Base-by-base conservation (phyloP, 257 asterid species). In the Penstemon barbatus region DNA sequence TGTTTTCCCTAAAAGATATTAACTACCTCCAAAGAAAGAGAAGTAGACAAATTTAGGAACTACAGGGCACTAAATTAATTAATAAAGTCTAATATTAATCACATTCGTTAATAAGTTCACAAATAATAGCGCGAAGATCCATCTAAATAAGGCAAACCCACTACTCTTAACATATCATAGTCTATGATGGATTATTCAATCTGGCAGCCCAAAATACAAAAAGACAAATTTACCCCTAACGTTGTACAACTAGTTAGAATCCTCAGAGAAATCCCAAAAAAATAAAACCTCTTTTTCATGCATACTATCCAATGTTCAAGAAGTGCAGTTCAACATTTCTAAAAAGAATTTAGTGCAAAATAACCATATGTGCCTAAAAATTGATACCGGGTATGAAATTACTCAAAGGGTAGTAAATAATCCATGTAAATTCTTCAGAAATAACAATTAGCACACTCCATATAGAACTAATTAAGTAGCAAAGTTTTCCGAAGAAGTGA, bases 401-500 rank as follows among this genome's bases (percentile, higher is more conserved):
- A 62, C 33, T 15, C 41, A 50, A 43, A 10, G 12, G 11, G 39
- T 33, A 46, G 7, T 12, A 2, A 18, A 56, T 51, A 58, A 66
- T 58, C 38, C 40, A 9, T 33, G 56, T 59, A 44, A 37, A 39
- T 59, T 73, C 3, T 46, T 15, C 54, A 44, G 10, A 67, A 52
- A 10, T 25, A 8, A 38, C 6, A 63, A 25, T 55, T 5, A 33
- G 40, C 43, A 43, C 8, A 45, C 5, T 4, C 33, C 52, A 62
- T 9, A 33, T 42, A 63, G 52, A 11, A 33, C 61, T 10, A 61
- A 40, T 38, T 37, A 8, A 68, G 40, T 38, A 38, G 37, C 53
- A 42, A 54, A 3, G 7, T 25, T 53, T 6, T 52, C 63, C 33
- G 42, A 5, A 53, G 52, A 67, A 15, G 25, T 18, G 61, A 36